phyloP scores from a whole-genome alignment of 352 stramenopile genomes.

The Pythium myriotylum region DNA sequence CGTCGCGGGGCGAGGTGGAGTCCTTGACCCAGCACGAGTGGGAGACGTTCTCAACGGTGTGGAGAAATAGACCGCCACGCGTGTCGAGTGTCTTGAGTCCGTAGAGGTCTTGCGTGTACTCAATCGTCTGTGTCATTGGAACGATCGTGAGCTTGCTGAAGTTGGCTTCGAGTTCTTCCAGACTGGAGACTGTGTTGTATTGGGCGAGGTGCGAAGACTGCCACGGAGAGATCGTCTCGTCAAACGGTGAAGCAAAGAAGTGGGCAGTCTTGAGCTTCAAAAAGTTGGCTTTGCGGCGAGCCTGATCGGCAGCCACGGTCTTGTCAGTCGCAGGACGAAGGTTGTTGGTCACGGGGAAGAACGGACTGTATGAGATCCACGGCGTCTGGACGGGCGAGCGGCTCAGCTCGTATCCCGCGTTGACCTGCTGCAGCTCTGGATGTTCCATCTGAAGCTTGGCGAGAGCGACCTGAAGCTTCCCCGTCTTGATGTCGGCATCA shows the following conservation, averaged over 20 bases:
- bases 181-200: conserved; percentile 33
- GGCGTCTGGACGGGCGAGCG: conserved; percentile 31
- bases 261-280: conserved; percentile 28
- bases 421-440: conserved; percentile 33
- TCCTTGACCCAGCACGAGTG: conserved; percentile 41
- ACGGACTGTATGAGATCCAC: conserved; percentile 24
- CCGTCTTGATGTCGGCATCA: conserved; percentile 23
- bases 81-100: conserved; percentile 37
- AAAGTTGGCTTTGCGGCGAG: conserved; percentile 40
- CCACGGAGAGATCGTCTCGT: conserved; percentile 39
- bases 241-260: conserved; percentile 39
- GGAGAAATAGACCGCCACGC: conserved; percentile 29
- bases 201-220: conserved; percentile 32
- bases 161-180: conserved; percentile 31
- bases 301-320: conserved; percentile 7
- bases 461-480: conserved; percentile 41
- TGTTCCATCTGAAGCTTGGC: conserved; percentile 29
- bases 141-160: conserved; percentile 38
- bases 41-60: conserved; percentile 28
- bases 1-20: neutral
- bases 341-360: conserved; percentile 33
- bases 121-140: conserved; percentile 37
- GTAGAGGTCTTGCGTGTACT: conserved; percentile 47
- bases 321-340: conserved; percentile 40
- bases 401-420: conserved; percentile 43